Conservation (phyloP, 306 rosid species). For the Malus fusca region DNA sequence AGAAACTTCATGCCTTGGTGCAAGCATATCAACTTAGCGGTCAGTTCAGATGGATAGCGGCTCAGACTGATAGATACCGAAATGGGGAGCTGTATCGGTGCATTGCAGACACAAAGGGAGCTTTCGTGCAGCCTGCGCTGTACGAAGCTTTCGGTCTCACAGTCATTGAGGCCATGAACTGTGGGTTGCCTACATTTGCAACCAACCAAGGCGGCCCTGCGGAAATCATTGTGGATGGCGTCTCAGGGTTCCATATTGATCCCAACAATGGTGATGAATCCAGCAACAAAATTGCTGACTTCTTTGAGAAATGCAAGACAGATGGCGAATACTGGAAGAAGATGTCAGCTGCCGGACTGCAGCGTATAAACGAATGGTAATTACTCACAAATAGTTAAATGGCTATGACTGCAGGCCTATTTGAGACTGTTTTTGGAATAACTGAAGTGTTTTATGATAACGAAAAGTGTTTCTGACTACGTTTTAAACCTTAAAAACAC, state of each 20-base stretch:
- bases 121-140: slow-evolving; percentile 92
- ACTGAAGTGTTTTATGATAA: background rate
- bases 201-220: slow-evolving; percentile 97
- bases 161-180: slow-evolving; percentile 93
- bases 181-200: slow-evolving; percentile 89
- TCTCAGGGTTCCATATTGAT: slow-evolving; percentile 77
- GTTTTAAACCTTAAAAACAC: background rate
- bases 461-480: background rate
- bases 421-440: background rate
- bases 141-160: slow-evolving; percentile 94
- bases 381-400: background rate
- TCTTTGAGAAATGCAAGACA: slow-evolving; percentile 71
- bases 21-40: slow-evolving; percentile 57
- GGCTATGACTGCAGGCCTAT: background rate
- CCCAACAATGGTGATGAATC: slow-evolving; percentile 74
- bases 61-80: slow-evolving; percentile 73
- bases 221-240: slow-evolving; percentile 70
- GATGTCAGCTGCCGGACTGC: slow-evolving; percentile 59
- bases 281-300: slow-evolving; percentile 66
- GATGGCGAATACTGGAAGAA: slow-evolving; percentile 55
- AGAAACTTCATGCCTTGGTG: slow-evolving; percentile 70
- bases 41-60: slow-evolving; percentile 88
- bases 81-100: slow-evolving; percentile 77
- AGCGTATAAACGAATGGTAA: slow-evolving; percentile 75
- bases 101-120: slow-evolving; percentile 78